phyloP scores from a whole-genome alignment of 768 basidiomycete species.

The Pleurotus tuoliensis region DNA sequence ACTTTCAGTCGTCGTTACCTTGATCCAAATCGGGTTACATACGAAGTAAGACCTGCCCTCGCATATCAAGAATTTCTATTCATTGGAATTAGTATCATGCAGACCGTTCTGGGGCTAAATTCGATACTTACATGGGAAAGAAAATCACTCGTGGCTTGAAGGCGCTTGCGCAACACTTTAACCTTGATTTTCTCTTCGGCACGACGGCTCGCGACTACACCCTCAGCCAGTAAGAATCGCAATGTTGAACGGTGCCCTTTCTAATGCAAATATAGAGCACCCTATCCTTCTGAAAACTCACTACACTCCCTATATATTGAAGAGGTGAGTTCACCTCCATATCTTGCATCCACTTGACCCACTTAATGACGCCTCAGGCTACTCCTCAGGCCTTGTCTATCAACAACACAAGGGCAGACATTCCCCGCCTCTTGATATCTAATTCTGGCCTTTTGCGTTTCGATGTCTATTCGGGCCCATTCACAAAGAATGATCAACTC shows the following conservation, averaged over 20 bases:
- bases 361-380: constrained; percentile 30
- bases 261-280: constrained; percentile 33
- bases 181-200: constrained; percentile 62
- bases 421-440: constrained; percentile 60
- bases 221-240: constrained; percentile 47
- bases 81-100: constrained; percentile 56
- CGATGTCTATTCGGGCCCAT: constrained; percentile 61
- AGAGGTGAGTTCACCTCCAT: constrained; percentile 25
- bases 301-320: constrained; percentile 54
- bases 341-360: constrained; percentile 11
- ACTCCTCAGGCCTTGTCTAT: constrained; percentile 50
- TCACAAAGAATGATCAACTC: constrained; percentile 78
- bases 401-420: constrained; percentile 57
- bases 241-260: neutral
- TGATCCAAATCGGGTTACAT: constrained; percentile 74
- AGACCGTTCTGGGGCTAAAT: constrained; percentile 37
- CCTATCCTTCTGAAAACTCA: constrained; percentile 58
- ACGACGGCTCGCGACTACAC: constrained; percentile 75
- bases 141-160: constrained; percentile 53
- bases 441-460: constrained; percentile 64
- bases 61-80: neutral
- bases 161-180: constrained; percentile 49
- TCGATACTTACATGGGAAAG: constrained; percentile 56
- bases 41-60: constrained; percentile 40
- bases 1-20: constrained; percentile 69